Evolutionary conservation across 169 alveolate species (phyloP).

Genomic region (Cryptosporidium ubiquitum): DNA sequence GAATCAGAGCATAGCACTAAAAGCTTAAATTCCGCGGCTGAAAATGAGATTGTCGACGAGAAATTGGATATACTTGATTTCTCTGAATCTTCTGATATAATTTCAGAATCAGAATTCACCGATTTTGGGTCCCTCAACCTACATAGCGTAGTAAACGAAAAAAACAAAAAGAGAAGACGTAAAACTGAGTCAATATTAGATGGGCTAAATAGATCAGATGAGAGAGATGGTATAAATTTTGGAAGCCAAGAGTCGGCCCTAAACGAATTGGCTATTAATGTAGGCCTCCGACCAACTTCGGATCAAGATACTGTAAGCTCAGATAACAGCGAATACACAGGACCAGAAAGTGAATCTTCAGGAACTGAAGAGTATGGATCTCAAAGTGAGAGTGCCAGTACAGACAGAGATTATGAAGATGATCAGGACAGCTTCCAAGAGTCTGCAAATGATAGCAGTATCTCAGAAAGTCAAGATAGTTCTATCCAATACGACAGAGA

Average conservation of each 20-base stretch:
- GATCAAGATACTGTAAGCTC: background rate
- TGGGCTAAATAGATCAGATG: background rate
- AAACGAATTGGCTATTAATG: background rate
- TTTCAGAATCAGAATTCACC: background rate
- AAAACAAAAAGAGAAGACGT: background rate
- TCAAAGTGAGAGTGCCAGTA: background rate
- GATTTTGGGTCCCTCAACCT: background rate
- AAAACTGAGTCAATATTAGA: background rate
- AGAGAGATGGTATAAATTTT: background rate
- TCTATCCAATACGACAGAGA: background rate
- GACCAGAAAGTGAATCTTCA: background rate
- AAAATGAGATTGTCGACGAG: constrained; percentile 1
- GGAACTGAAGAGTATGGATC: background rate
- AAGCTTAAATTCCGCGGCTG: background rate
- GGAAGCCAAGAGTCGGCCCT: background rate
- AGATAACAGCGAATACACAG: too few species aligned
- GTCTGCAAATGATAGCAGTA: background rate
- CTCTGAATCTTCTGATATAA: background rate
- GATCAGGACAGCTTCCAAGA: background rate
- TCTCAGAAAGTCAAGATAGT: background rate
- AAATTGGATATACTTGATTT: background rate
- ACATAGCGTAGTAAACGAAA: background rate
- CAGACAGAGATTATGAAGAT: background rate
- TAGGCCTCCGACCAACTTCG: too few species aligned
- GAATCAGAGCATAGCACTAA: background rate